Conservation (phyloP, 768 basidiomycete genomes). For the Auriscalpium orientale region DNA sequence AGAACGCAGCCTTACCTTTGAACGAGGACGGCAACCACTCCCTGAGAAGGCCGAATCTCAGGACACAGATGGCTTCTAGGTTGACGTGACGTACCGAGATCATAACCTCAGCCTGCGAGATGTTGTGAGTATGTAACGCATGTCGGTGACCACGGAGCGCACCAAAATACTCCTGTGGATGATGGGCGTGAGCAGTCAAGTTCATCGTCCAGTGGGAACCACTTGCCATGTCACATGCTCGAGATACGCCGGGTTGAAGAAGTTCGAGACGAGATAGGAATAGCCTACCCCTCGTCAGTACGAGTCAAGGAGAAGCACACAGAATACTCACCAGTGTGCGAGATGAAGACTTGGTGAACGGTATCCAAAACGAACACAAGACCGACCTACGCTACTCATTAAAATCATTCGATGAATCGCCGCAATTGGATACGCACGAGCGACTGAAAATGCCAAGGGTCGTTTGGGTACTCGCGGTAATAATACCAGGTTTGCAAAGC, state of each 20-base stretch:
- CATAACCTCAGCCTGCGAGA: slow-evolving; percentile 45
- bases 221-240: slow-evolving; percentile 36
- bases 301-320: not conserved
- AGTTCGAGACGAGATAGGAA: slow-evolving; percentile 45
- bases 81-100: slow-evolving; percentile 36
- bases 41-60: slow-evolving; percentile 23
- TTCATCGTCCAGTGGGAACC: not conserved
- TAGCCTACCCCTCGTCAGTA: slow-evolving; percentile 33
- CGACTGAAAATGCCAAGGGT: not conserved
- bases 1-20: slow-evolving; percentile 44
- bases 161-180: slow-evolving; percentile 39
- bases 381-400: slow-evolving; percentile 1
- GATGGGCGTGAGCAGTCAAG: not conserved
- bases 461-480: not conserved
- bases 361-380: slow-evolving; percentile 15
- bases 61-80: not conserved
- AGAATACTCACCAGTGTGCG: slow-evolving; percentile 14
- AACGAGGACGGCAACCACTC: slow-evolving; percentile 45
- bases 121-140: not conserved
- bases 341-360: slow-evolving; percentile 18
- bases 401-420: too few relatives aligned
- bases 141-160: not conserved
- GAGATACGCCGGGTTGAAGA: slow-evolving; percentile 34
- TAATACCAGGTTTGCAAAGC: slow-evolving; percentile 5
- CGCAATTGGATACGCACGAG: not conserved